Evolutionary conservation across 352 stramenopile genomes (phyloP).

Genomic region (Globisporangium carolinianum): DNA sequence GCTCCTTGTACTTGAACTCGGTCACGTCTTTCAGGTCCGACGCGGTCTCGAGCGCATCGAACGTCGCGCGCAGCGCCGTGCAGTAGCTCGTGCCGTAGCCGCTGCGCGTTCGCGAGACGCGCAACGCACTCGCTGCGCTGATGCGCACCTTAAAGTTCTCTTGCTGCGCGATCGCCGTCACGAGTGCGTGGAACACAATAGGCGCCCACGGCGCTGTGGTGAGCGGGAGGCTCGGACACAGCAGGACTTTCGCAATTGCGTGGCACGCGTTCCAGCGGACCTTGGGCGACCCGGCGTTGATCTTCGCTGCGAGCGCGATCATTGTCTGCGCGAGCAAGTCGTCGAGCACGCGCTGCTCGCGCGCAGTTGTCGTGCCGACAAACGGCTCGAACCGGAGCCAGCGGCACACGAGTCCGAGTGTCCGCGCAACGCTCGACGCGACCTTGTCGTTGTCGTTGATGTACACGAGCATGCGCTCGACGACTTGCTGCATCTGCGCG

Average conservation of each 20-base stretch:
- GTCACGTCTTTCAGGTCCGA: conserved; percentile 84
- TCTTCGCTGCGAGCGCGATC: conserved; percentile 58
- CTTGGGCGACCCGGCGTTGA: conserved; percentile 76
- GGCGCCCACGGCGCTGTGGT: conserved; percentile 74
- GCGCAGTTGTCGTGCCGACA: conserved; percentile 20
- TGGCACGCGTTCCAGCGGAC: conserved; percentile 86
- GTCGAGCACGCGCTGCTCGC: conserved; percentile 28
- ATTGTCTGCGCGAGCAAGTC: conserved; percentile 67
- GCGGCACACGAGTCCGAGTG: conserved; percentile 69
- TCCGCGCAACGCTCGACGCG: conserved; percentile 74
- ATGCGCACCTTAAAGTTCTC: conserved; percentile 89
- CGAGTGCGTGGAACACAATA: conserved; percentile 63
- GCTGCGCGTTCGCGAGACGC: conserved; percentile 57
- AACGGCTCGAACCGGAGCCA: conserved; percentile 77
- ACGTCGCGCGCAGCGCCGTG: conserved; percentile 45
- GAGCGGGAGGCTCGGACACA: conserved; percentile 70
- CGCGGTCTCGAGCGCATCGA: conserved; percentile 77
- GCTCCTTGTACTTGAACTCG: conserved; percentile 88
- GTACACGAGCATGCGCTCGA: conserved; percentile 80
- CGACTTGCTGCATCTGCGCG: conserved; percentile 53
- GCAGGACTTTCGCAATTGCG: conserved; percentile 80
- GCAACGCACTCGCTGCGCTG: conserved; percentile 68
- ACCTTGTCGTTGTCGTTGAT: conserved; percentile 88
- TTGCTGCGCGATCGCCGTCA: conserved; percentile 74
- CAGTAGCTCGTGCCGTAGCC: conserved; percentile 73